phyloP scores from a whole-genome alignment of 441 rosid genomes.

The Rhodomyrtus psidioides region DNA sequence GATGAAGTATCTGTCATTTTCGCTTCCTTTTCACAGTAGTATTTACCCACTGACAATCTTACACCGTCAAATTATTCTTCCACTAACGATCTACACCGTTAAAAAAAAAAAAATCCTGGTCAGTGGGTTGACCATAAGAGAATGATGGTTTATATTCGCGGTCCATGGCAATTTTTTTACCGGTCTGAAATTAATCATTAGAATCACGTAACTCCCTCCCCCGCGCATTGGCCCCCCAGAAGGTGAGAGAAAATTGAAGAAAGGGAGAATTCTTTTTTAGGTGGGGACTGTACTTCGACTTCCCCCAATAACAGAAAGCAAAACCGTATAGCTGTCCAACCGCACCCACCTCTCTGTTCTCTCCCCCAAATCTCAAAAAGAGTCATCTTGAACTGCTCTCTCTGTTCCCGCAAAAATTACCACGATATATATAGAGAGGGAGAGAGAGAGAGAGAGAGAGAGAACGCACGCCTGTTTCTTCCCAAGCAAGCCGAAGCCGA shows the following conservation, averaged over 20 bases:
- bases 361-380: background rate
- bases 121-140: no score
- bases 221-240: background rate
- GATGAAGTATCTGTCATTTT: no score
- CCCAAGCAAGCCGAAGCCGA: background rate
- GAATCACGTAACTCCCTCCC: background rate
- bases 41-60: no score
- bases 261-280: no score
- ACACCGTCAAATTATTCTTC: no score
- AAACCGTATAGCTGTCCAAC: background rate
- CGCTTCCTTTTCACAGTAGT: no score
- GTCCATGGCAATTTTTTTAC: background rate
- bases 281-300: background rate
- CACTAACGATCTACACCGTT: no score
- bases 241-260: no score
- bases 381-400: background rate
- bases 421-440: background rate
- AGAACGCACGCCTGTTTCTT: background rate
- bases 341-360: background rate
- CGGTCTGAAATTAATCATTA: background rate
- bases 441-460: no score
- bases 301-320: background rate
- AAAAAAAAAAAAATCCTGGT: no score
- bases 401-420: background rate
- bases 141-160: no score